phyloP scores from a whole-genome alignment of 495 filamentous ascomycete species.

The Penicillium paradoxum region DNA sequence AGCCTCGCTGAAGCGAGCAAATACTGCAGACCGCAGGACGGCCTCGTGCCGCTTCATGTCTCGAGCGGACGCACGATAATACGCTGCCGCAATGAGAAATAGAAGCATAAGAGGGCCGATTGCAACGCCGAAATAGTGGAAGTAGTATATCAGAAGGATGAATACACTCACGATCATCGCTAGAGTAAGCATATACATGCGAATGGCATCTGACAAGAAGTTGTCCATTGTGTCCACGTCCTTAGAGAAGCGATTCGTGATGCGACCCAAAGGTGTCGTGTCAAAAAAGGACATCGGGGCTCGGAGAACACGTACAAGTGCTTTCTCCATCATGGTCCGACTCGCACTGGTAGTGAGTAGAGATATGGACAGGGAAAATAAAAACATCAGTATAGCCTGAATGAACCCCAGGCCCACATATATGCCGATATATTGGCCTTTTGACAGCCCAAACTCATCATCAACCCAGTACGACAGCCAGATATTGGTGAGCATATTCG shows the following conservation, averaged over 20 bases:
- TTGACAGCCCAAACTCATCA: conserved; percentile 53
- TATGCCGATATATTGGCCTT: conserved; percentile 74
- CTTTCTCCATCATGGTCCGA: conserved; percentile 73
- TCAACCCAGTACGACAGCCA: conserved; percentile 94
- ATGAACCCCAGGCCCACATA: conserved; percentile 71
- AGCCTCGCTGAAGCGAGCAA: too few species aligned
- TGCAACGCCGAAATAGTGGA: conserved; percentile 89
- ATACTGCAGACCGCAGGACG: conserved; percentile 75
- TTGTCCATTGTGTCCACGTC: conserved; percentile 97
- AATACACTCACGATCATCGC: conserved; percentile 75
- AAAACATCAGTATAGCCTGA: conserved; percentile 74
- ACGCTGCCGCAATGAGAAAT: conserved; percentile 77
- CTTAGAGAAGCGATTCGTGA: conserved; percentile 93
- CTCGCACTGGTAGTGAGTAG: conserved; percentile 63
- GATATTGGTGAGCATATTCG: conserved; percentile 79
- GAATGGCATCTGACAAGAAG: conserved; percentile 79
- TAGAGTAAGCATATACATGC: conserved; percentile 86
- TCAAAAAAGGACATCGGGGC: conserved; percentile 98
- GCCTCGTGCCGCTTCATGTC: conserved; percentile 93
- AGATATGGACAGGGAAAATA: conserved; percentile 42
- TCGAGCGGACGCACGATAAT: conserved; percentile 85
- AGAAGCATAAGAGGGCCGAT: conserved; percentile 73
- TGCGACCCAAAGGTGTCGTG: conserved; percentile 87
- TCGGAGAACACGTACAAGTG: conserved; percentile 72
- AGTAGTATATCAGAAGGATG: conserved; percentile 83